Percentiles rank a stretch among this genome's conserved stretches.
These are phyloP conservation scores for Verbascum thapsus DNA, from an alignment of 257 asterid species.

Conservation along the genomic window DNA sequence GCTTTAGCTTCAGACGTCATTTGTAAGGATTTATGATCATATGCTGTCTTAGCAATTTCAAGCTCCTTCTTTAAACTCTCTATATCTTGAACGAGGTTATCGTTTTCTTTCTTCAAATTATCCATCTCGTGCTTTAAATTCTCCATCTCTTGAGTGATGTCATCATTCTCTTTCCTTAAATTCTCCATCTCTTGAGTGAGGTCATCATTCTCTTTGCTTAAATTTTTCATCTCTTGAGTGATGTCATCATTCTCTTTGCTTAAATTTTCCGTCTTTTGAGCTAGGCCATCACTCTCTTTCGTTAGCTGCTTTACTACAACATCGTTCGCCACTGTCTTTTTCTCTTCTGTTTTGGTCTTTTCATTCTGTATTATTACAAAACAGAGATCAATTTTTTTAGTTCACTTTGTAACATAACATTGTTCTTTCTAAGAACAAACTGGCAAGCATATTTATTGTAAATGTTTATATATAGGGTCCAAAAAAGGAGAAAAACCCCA, in stretches of 20 bases:
- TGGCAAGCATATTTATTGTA: no score
- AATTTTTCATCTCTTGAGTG: conserved; percentile 34
- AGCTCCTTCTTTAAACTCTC: conserved; percentile 40
- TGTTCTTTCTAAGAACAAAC: neutral
- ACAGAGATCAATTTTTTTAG: neutral
- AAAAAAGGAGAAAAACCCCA: no score
- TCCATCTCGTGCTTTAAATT: conserved; percentile 35
- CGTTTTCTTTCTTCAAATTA: conserved; percentile 41
- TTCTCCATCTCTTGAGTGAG: conserved; percentile 38
- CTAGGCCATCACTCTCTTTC: conserved; percentile 44
- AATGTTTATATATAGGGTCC: no score
- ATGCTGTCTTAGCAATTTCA: conserved; percentile 38
- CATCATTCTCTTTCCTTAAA: conserved; percentile 33
- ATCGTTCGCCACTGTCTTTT: conserved; percentile 39
- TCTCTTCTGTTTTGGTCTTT: conserved; percentile 41
- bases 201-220: conserved; percentile 49
- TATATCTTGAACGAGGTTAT: conserved; percentile 35
- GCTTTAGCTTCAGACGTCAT: conserved; percentile 43
- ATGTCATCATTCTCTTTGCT: conserved; percentile 43
- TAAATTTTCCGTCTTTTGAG: conserved; percentile 35
- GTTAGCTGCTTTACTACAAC: conserved; percentile 37
- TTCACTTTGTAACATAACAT: neutral
- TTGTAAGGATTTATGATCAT: conserved; percentile 40
- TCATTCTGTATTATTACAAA: conserved; percentile 42
- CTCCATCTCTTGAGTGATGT: conserved; percentile 34